Conservation (phyloP, 129 eudicot genomes). For the Oenanthe sinensis region DNA sequence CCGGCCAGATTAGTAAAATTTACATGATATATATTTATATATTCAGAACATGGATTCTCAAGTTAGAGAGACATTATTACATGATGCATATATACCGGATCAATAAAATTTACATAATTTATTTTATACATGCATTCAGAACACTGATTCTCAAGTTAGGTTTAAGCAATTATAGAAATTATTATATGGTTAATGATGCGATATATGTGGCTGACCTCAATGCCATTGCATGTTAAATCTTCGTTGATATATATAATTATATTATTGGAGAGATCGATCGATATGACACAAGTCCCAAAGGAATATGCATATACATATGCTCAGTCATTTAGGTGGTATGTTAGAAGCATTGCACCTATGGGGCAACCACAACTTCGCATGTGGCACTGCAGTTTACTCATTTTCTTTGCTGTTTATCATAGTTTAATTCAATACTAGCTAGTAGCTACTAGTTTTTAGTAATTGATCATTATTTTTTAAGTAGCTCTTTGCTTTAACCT, state of each 20-base stretch:
- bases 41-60: no score
- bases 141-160: background rate
- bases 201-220: conserved; percentile 1
- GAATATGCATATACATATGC: background rate
- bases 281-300: background rate
- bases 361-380: background rate
- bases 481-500: background rate
- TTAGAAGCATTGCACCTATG: conserved; percentile 1
- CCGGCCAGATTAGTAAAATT: no score
- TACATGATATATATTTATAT: background rate
- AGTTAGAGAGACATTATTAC: background rate
- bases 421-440: no score
- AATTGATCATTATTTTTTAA: background rate
- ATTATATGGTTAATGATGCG: background rate
- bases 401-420: background rate
- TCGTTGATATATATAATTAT: background rate
- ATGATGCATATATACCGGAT: no score
- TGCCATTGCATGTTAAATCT: background rate
- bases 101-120: no score
- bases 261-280: no score
- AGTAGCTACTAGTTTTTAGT: no score
- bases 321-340: background rate
- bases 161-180: background rate
- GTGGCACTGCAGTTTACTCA: background rate
- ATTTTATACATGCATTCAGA: no score